These are phyloP conservation scores for Phyllosticta ampelicida DNA, from an alignment of 2,329 filamentous ascomycete genomes.

Conservation along the genomic window DNA sequence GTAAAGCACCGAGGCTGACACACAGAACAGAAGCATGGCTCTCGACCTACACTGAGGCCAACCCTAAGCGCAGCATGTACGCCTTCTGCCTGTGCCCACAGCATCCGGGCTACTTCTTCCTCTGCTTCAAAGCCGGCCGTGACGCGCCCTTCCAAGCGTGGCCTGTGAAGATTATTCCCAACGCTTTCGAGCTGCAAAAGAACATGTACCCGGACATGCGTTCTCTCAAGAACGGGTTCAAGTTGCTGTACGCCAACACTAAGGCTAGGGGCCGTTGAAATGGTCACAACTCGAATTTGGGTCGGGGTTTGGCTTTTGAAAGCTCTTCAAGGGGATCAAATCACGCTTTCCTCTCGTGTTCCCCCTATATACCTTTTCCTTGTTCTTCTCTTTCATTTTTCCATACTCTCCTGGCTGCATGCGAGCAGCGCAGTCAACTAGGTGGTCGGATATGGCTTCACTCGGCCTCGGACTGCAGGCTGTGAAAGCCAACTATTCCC, in stretches of 20 bases:
- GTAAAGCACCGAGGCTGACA: constrained; percentile 9
- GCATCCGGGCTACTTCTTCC: constrained; percentile 85
- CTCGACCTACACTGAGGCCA: constrained; percentile 89
- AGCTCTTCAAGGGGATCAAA: not conserved
- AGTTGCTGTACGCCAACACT: constrained; percentile 58
- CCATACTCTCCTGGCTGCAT: not conserved
- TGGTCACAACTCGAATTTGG: not conserved
- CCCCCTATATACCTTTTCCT: not conserved
- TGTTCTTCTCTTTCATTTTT: not conserved
- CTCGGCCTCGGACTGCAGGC: not conserved
- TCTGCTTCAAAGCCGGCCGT: constrained; percentile 90
- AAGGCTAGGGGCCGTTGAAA: not conserved
- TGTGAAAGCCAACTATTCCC: not conserved
- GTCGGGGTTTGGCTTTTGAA: not conserved
- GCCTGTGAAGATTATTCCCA: constrained; percentile 82
- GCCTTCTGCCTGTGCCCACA: constrained; percentile 91
- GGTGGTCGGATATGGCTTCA: not conserved
- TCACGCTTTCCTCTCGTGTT: not conserved
- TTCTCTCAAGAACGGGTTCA: constrained; percentile 94
- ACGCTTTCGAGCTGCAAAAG: constrained; percentile 83
- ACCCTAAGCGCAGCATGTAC: constrained; percentile 86
- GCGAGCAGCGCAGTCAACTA: not conserved
- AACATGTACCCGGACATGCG: constrained; percentile 90
- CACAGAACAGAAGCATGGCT: constrained; percentile 75
- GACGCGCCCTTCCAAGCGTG: constrained; percentile 63